Base-by-base conservation (phyloP, 371 early-diverging fungal genomes). In the Mortierella sp. region DNA sequence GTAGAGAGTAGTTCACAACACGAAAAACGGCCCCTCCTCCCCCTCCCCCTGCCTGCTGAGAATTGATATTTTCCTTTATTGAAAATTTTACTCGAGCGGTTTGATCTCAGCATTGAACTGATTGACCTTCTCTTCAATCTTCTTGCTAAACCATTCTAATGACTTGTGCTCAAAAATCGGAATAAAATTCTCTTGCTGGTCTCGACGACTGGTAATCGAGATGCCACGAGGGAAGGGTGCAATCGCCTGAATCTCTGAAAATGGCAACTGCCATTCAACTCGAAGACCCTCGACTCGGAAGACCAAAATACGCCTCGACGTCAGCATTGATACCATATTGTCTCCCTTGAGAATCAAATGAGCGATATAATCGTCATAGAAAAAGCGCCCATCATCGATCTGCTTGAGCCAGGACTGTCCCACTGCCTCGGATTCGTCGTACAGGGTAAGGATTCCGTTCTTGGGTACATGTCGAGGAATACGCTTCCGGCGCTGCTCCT, bases 401-500 rank as follows among this genome's bases (percentile, higher is more conserved):
- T 93, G 91, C 70, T 94, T 94, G 55, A 97, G 88, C 96, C 96
- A 96, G 65, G 82, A 87, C 74, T 98, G 93, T 6, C 98, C 99
- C 47, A 95, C 86, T 0, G 98, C 97, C 79, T 97, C 96, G 30
- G 92, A 86, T 7, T 83, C 79, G 29, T 91, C 87, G 81, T 96
- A 98, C 72, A 94, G 87, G 23, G 81, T 84, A 21, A 91, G 60
- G 57, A 98, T 96, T 1, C 90, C 90, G 74, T 97, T 96, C 65
- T 89, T 89, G 45, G 92, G 93, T 25, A 97, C 90, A 69, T 87
- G 90, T 9, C 99, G 92, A 1, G 99, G 98, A 56, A 95, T 81
- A 19, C 99, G 89, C 62, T 93, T 91, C 50, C 97, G 90, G 48
- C 89, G 90, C 25, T 92, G 75, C 23, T 85, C 84, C 60, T 86